phyloP scores from a whole-genome alignment of 208 protist genomes.

The Vickermania ingenoplastis region DNA sequence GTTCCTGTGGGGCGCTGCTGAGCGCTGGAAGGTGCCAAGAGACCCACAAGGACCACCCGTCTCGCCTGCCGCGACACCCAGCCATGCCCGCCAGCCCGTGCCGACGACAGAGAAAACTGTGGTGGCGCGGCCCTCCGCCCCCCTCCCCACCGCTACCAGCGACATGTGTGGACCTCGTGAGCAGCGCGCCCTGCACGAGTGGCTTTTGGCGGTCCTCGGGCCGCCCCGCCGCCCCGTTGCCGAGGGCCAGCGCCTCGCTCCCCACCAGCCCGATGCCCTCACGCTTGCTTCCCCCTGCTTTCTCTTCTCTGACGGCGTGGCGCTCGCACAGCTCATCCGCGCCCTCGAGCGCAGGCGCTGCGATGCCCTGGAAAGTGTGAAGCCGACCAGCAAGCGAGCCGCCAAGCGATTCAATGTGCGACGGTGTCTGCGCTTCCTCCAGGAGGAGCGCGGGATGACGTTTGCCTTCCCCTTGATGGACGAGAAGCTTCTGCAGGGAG shows the following conservation, averaged over 20 bases:
- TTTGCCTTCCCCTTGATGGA: conserved; percentile 33
- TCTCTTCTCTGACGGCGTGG: conserved; percentile 67
- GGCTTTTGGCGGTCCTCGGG: conserved; percentile 39
- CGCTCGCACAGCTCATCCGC: conserved; percentile 50
- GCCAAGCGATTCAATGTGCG: conserved; percentile 71
- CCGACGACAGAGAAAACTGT: not conserved
- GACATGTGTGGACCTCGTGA: no score
- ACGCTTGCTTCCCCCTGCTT: conserved; percentile 17
- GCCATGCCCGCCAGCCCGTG: no score
- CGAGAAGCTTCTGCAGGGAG: conserved; percentile 40
- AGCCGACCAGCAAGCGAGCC: conserved; percentile 24
- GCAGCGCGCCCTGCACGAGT: conserved; percentile 15
- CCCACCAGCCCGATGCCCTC: conserved; percentile 8
- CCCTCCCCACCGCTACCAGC: no score
- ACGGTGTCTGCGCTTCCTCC: conserved; percentile 55
- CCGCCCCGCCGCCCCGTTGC: conserved; percentile 33
- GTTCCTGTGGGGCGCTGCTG: not conserved
- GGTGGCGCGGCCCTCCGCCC: not conserved
- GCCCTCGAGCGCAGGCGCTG: conserved; percentile 55
- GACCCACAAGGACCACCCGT: not conserved
- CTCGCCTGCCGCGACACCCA: not conserved
- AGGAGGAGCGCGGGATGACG: conserved; percentile 22
- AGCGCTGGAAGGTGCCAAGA: not conserved
- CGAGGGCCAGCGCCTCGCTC: conserved; percentile 32
- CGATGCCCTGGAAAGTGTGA: conserved; percentile 47